Percentiles rank a stretch among this genome's conserved stretches.
phyloP scores from a whole-genome alignment of 495 filamentous ascomycete genomes.

The Aspergillus carlsbadensis region DNA sequence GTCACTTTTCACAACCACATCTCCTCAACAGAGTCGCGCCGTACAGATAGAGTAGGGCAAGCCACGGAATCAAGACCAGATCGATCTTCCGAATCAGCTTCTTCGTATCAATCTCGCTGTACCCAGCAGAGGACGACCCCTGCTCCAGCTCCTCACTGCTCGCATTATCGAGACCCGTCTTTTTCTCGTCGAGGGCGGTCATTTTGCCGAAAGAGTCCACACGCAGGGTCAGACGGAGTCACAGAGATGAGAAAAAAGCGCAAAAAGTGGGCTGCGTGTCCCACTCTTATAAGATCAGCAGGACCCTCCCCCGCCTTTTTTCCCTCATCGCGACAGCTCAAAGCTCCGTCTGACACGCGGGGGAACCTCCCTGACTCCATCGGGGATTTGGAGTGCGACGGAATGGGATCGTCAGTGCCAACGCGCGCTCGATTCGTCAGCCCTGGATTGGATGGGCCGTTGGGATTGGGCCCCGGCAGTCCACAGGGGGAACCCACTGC shows the following conservation, averaged over 20 bases:
- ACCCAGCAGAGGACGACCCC: background rate
- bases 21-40: background rate
- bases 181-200: conserved; percentile 7
- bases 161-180: conserved; percentile 2
- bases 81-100: conserved; percentile 18
- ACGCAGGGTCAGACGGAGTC: no score
- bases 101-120: conserved; percentile 4
- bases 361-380: no score
- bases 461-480: no score
- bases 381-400: no score
- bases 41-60: conserved; percentile 16
- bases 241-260: background rate
- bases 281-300: conserved; percentile 8
- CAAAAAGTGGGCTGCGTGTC: background rate
- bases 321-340: background rate
- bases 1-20: background rate
- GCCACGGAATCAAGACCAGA: conserved; percentile 16
- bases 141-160: conserved; percentile 13
- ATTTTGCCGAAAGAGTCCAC: background rate
- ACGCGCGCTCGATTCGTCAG: background rate
- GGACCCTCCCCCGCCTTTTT: background rate
- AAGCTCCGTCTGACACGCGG: background rate
- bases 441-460: no score
- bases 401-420: background rate
- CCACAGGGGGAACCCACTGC: background rate